Percentiles rank a stretch among this genome's conserved stretches.
phyloP scores from a whole-genome alignment of 2,329 filamentous ascomycete species.

The Apiospora aurea region DNA sequence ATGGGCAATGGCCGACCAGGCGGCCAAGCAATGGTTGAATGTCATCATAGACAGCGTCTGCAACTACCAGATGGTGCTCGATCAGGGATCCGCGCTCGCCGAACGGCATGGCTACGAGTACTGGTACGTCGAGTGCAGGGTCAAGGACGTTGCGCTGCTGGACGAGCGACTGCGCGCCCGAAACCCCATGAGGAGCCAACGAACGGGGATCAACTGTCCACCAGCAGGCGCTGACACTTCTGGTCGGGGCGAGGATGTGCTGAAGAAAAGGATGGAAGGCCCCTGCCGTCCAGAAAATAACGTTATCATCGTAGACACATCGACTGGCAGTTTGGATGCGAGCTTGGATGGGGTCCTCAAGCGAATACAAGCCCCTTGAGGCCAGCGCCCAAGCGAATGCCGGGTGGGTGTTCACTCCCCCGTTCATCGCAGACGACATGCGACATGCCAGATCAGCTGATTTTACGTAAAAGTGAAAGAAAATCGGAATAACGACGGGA shows the following conservation, averaged over 20 bases:
- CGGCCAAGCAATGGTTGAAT: conserved; percentile 43
- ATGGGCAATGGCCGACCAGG: conserved; percentile 44
- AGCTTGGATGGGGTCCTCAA: not conserved
- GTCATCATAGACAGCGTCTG: conserved; percentile 49
- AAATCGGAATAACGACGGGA: not conserved
- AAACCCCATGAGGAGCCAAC: conserved; percentile 25
- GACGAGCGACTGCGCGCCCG: conserved; percentile 25
- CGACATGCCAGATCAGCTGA: not conserved
- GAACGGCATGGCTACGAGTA: conserved; percentile 30
- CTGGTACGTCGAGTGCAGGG: conserved; percentile 33
- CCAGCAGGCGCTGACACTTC: not conserved
- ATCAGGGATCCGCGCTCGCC: conserved; percentile 40
- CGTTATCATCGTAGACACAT: not conserved
- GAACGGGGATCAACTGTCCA: conserved; percentile 23
- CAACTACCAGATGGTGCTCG: conserved; percentile 43
- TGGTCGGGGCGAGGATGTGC: not conserved
- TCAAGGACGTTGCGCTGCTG: conserved; percentile 25
- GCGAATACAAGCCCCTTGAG: not conserved
- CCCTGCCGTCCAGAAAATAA: conserved; percentile 16
- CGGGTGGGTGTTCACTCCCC: not conserved
- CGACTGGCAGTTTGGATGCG: not conserved
- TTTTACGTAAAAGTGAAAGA: not conserved
- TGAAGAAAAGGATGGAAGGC: not conserved
- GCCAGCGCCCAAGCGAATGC: not conserved
- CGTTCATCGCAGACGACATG: not conserved